Evolutionary conservation across 2,329 filamentous ascomycete genomes (phyloP).

Genomic region (Colletotrichum higginsianum): DNA sequence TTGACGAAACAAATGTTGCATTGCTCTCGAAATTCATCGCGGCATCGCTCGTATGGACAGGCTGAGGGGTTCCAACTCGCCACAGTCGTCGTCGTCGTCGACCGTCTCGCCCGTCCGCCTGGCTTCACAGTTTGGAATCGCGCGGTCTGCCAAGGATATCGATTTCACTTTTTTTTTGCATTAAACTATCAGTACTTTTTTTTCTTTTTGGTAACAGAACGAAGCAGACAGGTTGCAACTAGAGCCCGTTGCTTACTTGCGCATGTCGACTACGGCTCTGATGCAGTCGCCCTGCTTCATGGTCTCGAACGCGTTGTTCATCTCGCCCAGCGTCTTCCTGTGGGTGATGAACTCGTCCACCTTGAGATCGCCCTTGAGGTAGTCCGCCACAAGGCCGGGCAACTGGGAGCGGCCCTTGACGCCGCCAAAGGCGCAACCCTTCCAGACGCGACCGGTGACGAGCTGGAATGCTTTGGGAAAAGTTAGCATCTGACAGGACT

Average conservation of each 20-base stretch:
- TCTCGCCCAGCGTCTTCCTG: constrained; percentile 83
- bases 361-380: constrained; percentile 91
- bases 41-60: constrained; percentile 2
- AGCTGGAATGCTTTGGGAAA: constrained; percentile 87
- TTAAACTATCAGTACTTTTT: constrained; percentile 42
- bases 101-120: constrained; percentile 14
- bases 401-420: constrained; percentile 98
- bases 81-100: constrained; percentile 18
- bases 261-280: constrained; percentile 87
- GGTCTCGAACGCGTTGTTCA: constrained; percentile 90
- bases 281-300: constrained; percentile 99
- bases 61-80: constrained; percentile 1
- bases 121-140: constrained; percentile 40
- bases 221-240: constrained; percentile 29
- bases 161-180: constrained; percentile 41
- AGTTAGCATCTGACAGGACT: background rate
- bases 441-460: constrained; percentile 97
- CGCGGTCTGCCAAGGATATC: constrained; percentile 19
- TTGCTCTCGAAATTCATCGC: constrained; percentile 1
- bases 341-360: constrained; percentile 99
- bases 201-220: background rate
- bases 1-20: background rate
- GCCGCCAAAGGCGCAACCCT: constrained; percentile 96
- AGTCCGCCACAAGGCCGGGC: constrained; percentile 88
- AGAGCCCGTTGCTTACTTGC: constrained; percentile 48